Base-by-base conservation (phyloP, 2,329 filamentous ascomycete species). In the Fusarium tricinctum region DNA sequence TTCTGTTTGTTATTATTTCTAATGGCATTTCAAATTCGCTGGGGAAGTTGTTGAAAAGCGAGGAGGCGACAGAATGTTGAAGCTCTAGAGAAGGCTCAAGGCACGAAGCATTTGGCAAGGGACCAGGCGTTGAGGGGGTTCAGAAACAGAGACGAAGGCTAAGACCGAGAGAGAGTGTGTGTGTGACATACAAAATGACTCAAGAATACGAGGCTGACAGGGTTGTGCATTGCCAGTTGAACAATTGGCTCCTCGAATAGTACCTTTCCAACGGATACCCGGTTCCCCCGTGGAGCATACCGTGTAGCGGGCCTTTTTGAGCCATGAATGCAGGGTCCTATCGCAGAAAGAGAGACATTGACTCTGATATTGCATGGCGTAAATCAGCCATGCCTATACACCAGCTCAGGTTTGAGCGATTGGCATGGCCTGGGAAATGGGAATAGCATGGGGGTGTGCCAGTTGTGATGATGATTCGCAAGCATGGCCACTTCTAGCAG, bases 81-180 rank as follows among this genome's bases (percentile, higher is more conserved):
- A 23, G 39, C 20, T 12, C 23, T 47, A 50, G 12, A 23, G 39
- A 54, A 39, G 43, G 47, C 38, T 20, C 47, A 54, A 39, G 43
- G 46, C 38, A 23, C 47, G 26, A 56, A 51, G 58, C 48, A 44
- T 58, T n/a, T 45, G 35, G 48, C n/a, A 33, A 50, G 48, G 52
- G 26, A 33, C 44, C 44, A 17, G 69, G 67, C 61, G 70, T 69
- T 69, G 45, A 20, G 50, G 30, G 8, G 35, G n/a, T 5, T 38
- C 35, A 38, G n/a, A 38, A 10, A 9, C 17, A 55, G 23, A 55
- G 44, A 30, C 23, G 30, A 23, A 33, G 17, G 30, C 32, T 23
- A 23, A 28, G 43, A 38, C n/a, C 9, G 35, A 38, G 17, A 33
- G 13, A 22, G 33, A 35, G n/a, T 28, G 4, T 8, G 23, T 23